These are phyloP conservation scores for Hyaloperonospora brassicae DNA, from an alignment of 352 stramenopile genomes.

Conservation along the genomic window DNA sequence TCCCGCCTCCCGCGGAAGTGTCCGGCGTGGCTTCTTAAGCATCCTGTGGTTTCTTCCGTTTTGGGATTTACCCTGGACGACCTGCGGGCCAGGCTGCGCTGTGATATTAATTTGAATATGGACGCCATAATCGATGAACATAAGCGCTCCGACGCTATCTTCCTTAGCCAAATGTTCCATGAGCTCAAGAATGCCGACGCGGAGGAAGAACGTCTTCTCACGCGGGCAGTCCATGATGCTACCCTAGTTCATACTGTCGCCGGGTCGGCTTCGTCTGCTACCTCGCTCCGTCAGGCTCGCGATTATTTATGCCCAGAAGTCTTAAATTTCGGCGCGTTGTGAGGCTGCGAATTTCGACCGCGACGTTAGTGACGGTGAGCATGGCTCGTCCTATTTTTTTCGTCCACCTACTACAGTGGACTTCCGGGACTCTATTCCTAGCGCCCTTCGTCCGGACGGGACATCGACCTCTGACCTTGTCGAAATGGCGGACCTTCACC, in stretches of 20 bases:
- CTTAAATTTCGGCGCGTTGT: not conserved
- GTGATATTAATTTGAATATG: not conserved
- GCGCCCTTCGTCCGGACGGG: not conserved
- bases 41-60: not conserved
- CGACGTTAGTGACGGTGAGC: slow-evolving; percentile 1
- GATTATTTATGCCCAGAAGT: not conserved
- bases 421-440: not conserved
- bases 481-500: slow-evolving; percentile 4
- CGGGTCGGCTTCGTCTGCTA: not conserved
- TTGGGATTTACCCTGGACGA: not conserved
- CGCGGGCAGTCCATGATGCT: no score
- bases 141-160: no score
- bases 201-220: no score
- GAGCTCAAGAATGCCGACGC: no score
- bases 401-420: not conserved
- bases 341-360: slow-evolving; percentile 9
- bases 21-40: not conserved
- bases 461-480: not conserved
- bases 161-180: no score
- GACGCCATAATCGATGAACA: not conserved
- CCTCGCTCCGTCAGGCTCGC: not conserved
- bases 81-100: not conserved
- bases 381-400: slow-evolving; percentile 4
- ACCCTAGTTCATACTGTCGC: no score
- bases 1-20: not conserved